These are phyloP conservation scores for Artemisia tridentata DNA, from an alignment of 129 eudicot species.

Conservation along the genomic window DNA sequence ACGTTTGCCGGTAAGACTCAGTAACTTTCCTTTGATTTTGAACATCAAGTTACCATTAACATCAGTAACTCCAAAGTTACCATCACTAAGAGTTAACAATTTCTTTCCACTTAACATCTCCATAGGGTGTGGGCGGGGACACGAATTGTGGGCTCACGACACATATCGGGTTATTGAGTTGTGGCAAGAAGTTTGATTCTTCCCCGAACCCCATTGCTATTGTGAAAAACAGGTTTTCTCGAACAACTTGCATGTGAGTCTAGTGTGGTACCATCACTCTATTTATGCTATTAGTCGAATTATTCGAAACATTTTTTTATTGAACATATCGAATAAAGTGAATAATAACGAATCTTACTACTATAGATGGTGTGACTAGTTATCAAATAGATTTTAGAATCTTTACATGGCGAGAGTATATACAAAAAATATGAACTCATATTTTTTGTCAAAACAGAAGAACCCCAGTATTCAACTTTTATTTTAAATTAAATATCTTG, in stretches of 20 bases:
- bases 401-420: too few species aligned
- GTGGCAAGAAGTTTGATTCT: too few species aligned
- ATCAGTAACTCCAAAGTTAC: constrained; percentile 28
- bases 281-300: constrained; percentile 10
- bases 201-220: background rate
- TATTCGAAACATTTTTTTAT: background rate
- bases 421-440: too few species aligned
- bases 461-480: too few species aligned
- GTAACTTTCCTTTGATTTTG: constrained; percentile 29
- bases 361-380: too few species aligned
- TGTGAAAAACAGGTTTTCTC: background rate
- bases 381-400: too few species aligned
- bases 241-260: background rate
- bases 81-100: constrained; percentile 19
- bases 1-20: constrained; percentile 51
- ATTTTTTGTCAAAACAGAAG: too few species aligned
- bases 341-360: constrained; percentile 10
- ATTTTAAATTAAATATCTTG: too few species aligned
- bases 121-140: too few species aligned
- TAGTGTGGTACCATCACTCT: constrained; percentile 3
- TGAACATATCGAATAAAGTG: background rate
- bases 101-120: too few species aligned
- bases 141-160: too few species aligned
- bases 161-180: too few species aligned
- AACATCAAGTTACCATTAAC: constrained; percentile 27